Evolutionary conservation across 2,329 filamentous ascomycete genomes (phyloP).

Genomic region (Aspergillus clavatus): DNA sequence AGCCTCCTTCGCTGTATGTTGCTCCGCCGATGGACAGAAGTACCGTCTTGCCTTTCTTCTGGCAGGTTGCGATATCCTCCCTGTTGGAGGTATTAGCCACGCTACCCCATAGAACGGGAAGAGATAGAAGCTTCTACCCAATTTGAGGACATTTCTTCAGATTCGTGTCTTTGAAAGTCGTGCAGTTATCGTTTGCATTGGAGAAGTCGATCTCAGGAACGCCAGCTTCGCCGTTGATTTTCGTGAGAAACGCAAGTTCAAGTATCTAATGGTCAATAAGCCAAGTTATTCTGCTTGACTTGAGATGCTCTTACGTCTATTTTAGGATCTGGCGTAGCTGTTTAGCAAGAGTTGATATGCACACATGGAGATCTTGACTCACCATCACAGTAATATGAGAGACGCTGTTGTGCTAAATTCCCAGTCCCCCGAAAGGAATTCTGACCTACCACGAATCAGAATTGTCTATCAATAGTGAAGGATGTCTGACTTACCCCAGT

Average conservation of each 20-base stretch:
- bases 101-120: background rate
- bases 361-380: slow-evolving; percentile 25
- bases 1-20: slow-evolving; percentile 65
- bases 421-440: slow-evolving; percentile 54
- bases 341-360: slow-evolving; percentile 16
- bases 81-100: slow-evolving; percentile 17
- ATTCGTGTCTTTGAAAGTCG: slow-evolving; percentile 52
- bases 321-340: slow-evolving; percentile 18
- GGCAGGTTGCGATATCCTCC: slow-evolving; percentile 54
- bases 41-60: slow-evolving; percentile 64
- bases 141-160: slow-evolving; percentile 61
- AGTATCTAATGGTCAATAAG: slow-evolving; percentile 48
- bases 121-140: slow-evolving; percentile 47
- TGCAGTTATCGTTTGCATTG: slow-evolving; percentile 59
- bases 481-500: slow-evolving; percentile 50
- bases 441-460: slow-evolving; percentile 42
- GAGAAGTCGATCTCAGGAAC: slow-evolving; percentile 59
- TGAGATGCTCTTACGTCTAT: slow-evolving; percentile 20
- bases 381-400: slow-evolving; percentile 58
- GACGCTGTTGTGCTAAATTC: slow-evolving; percentile 48
- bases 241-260: slow-evolving; percentile 59
- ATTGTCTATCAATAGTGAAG: no score
- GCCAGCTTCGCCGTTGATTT: slow-evolving; percentile 49
- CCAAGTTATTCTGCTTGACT: background rate
- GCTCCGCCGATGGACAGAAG: slow-evolving; percentile 67